A percentile compares a stretch with the other conserved stretches of the same genome.
Conservation (phyloP, 345 rosid genomes). For the Citrus glauca region DNA sequence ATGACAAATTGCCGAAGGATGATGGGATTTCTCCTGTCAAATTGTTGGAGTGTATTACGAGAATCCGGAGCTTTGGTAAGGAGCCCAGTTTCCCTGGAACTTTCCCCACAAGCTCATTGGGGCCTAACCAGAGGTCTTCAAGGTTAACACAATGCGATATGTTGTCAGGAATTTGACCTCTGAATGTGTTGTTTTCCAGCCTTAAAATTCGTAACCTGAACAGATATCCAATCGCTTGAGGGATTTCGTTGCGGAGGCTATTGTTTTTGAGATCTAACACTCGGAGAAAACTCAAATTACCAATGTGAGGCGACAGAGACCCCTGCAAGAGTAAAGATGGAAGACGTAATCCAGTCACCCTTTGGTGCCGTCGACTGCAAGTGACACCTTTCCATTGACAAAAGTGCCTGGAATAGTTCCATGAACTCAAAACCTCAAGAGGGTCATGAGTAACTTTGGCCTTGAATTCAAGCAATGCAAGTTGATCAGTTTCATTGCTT, state of each 20-base stretch:
- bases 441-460: neutral
- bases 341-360: neutral
- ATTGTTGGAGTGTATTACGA: neutral
- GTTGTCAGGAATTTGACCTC: constrained; percentile 14
- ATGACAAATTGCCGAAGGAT: constrained; percentile 22
- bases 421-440: neutral
- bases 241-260: constrained; percentile 1
- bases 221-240: constrained; percentile 6
- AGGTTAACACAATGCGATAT: constrained; percentile 12
- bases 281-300: neutral
- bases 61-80: neutral
- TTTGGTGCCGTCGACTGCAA: neutral
- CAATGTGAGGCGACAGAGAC: neutral
- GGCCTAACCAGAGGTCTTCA: neutral
- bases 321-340: neutral
- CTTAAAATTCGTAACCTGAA: neutral
- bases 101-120: constrained; percentile 9
- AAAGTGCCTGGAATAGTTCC: neutral
- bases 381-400: neutral
- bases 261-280: constrained; percentile 11
- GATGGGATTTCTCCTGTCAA: constrained; percentile 7
- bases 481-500: neutral
- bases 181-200: neutral
- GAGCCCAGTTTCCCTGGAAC: constrained; percentile 9
- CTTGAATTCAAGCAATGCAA: constrained; percentile 2